phyloP scores from a whole-genome alignment of 1,139 yeast species.

The Pichia norvegensis region DNA sequence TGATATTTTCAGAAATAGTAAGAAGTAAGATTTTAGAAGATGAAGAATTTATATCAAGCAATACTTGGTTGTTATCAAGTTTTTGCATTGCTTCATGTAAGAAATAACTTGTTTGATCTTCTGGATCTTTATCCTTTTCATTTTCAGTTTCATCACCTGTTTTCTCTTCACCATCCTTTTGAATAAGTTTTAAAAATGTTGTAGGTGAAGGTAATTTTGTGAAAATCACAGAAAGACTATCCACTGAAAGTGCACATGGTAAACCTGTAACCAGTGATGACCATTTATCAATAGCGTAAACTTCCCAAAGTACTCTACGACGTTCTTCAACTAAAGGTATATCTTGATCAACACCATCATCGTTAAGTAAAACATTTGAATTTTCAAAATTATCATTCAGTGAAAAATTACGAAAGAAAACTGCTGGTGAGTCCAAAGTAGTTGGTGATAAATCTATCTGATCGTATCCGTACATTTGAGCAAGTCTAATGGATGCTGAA shows the following conservation, averaged over 20 bases:
- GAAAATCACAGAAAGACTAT: constrained; percentile 21
- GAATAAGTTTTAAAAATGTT: constrained; percentile 20
- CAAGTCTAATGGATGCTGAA: constrained; percentile 21
- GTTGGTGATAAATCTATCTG: constrained; percentile 24
- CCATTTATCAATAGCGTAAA: constrained; percentile 26
- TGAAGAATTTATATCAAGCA: constrained; percentile 22
- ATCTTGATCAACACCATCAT: constrained; percentile 21
- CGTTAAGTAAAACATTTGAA: constrained; percentile 13
- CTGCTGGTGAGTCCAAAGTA: constrained; percentile 16
- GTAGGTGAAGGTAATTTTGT: constrained; percentile 27
- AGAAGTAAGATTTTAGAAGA: constrained; percentile 23
- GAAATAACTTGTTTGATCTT: constrained; percentile 15
- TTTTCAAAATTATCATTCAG: constrained; percentile 8
- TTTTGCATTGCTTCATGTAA: constrained; percentile 27
- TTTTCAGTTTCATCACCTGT: background rate
- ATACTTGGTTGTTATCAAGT: constrained; percentile 22
- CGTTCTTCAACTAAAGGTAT: constrained; percentile 24
- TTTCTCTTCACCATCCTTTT: background rate
- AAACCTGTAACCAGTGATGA: constrained; percentile 27
- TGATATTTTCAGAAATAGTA: constrained; percentile 25
- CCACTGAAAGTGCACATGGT: constrained; percentile 25
- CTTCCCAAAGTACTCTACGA: constrained; percentile 25
- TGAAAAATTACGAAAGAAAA: constrained; percentile 15
- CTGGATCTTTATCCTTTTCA: background rate
- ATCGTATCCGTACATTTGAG: constrained; percentile 26